Evolutionary conservation across 1,139 yeast species (phyloP).

Genomic region (Yamadazyma dushanensis): DNA sequence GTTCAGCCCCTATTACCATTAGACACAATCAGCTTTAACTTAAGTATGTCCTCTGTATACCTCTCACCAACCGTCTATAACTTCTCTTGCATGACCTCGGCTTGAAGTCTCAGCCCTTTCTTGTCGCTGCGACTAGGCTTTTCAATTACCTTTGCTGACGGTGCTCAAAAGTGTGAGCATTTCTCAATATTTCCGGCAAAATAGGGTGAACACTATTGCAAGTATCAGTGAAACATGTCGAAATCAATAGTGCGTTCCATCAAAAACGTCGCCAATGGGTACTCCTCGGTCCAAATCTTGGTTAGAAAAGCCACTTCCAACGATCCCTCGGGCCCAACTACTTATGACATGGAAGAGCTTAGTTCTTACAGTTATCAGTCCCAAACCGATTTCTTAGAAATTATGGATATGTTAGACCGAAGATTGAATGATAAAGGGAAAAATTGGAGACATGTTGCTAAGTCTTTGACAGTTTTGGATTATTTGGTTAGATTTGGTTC

Average conservation of each 20-base stretch:
- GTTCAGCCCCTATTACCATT: too few relatives aligned
- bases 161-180: too few relatives aligned
- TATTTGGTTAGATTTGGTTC: constrained; percentile 85
- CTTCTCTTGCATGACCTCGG: too few relatives aligned
- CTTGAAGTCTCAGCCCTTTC: too few relatives aligned
- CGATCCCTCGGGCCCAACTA: constrained; percentile 82
- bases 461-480: constrained; percentile 84
- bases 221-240: constrained; percentile 46
- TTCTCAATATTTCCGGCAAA: not conserved
- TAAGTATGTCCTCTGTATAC: too few relatives aligned
- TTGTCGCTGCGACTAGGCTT: too few relatives aligned
- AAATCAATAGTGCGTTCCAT: constrained; percentile 80
- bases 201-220: constrained; percentile 10
- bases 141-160: too few relatives aligned
- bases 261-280: constrained; percentile 92
- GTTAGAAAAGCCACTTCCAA: constrained; percentile 95
- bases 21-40: too few relatives aligned
- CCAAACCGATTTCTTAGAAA: constrained; percentile 77
- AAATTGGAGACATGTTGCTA: constrained; percentile 97
- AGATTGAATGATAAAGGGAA: constrained; percentile 95
- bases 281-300: constrained; percentile 79
- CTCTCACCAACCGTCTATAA: too few relatives aligned
- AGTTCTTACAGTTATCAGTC: constrained; percentile 72
- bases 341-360: constrained; percentile 81
- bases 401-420: constrained; percentile 94